Conservation (phyloP, 1,139 yeast genomes). For the Debaryomyces udenii region DNA sequence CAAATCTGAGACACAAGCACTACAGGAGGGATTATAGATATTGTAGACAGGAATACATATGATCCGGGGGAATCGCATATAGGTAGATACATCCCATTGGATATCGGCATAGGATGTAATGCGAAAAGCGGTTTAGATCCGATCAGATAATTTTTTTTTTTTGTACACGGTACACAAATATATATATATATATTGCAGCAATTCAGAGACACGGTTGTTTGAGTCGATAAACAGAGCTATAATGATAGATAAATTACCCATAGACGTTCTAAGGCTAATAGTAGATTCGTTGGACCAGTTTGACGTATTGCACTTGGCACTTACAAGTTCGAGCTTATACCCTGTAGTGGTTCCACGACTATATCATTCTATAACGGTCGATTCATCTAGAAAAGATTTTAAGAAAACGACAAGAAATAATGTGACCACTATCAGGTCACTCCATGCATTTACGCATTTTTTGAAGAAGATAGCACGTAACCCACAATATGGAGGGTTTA, state of each 20-base stretch:
- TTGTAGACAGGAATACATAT: background rate
- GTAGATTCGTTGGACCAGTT: slow-evolving; percentile 19
- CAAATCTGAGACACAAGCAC: no score
- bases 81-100: background rate
- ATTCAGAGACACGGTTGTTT: background rate
- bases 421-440: slow-evolving; percentile 1
- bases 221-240: background rate
- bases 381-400: slow-evolving; percentile 14
- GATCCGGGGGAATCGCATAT: background rate
- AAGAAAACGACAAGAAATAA: background rate
- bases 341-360: slow-evolving; percentile 21
- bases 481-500: slow-evolving; percentile 17
- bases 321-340: slow-evolving; percentile 20
- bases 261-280: slow-evolving; percentile 24
- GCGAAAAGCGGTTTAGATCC: slow-evolving; percentile 17
- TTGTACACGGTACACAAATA: background rate
- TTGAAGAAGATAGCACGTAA: slow-evolving; percentile 20
- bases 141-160: slow-evolving; percentile 19
- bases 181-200: slow-evolving; percentile 1
- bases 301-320: slow-evolving; percentile 22
- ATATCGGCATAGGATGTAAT: background rate
- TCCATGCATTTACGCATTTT: slow-evolving; percentile 22
- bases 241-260: slow-evolving; percentile 25
- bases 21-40: background rate
- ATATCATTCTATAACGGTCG: slow-evolving; percentile 25